Conservation (phyloP, 306 rosid genomes). For the Pterocarpus macrocarpus region DNA sequence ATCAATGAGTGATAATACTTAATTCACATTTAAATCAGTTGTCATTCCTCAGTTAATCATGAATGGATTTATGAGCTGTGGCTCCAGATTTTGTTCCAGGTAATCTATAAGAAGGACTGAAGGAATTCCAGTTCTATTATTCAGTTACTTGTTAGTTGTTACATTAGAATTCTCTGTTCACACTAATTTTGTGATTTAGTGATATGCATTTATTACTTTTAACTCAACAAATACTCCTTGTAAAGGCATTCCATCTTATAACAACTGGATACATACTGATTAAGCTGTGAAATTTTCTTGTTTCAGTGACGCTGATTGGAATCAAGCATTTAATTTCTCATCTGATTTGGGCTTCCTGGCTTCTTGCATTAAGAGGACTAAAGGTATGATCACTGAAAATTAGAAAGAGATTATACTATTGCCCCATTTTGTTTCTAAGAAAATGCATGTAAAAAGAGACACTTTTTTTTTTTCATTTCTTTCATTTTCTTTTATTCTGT, state of each 20-base stretch:
- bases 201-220: background rate
- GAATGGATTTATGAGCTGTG: background rate
- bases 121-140: background rate
- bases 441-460: conserved; percentile 25
- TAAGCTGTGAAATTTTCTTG: conserved; percentile 45
- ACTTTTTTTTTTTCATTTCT: background rate
- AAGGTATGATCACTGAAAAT: conserved; percentile 62
- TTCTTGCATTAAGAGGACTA: conserved; percentile 79
- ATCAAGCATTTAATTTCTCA: conserved; percentile 84
- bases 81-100: conserved; percentile 4
- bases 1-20: background rate
- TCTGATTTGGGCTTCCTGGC: conserved; percentile 78
- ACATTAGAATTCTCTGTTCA: too few relatives aligned
- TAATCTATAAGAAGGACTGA: background rate
- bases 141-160: background rate
- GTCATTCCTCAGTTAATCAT: background rate
- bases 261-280: background rate
- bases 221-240: background rate
- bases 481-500: conserved; percentile 27
- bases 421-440: conserved; percentile 30
- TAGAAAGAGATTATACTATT: conserved; percentile 2
- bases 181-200: background rate
- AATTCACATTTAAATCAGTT: background rate
- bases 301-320: conserved; percentile 92
- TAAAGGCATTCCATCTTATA: background rate